Conservation (phyloP, 345 rosid species). For the Cochlearia excelsa region DNA sequence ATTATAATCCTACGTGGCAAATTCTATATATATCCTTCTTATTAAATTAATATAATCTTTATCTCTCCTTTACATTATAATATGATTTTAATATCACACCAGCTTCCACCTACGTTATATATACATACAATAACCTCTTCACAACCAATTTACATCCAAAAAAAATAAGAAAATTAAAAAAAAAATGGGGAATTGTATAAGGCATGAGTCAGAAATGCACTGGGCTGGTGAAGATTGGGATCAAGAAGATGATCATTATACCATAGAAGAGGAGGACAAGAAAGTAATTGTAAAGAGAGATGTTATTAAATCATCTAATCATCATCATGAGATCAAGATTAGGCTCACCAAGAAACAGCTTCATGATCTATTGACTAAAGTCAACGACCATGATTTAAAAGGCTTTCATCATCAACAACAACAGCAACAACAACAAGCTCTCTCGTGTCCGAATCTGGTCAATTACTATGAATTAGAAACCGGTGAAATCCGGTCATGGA, state of each 20-base stretch:
- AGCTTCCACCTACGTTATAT: slow-evolving; percentile 22
- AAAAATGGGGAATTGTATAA: slow-evolving; percentile 39
- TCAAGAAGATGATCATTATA: slow-evolving; percentile 7
- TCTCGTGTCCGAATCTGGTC: slow-evolving; percentile 23
- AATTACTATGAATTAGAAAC: slow-evolving; percentile 14
- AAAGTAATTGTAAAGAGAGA: neutral
- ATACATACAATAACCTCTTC: slow-evolving; percentile 18
- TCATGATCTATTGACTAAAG: slow-evolving; percentile 43
- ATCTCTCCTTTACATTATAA: neutral
- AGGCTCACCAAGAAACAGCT: slow-evolving; percentile 68
- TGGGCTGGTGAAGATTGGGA: slow-evolving; percentile 45
- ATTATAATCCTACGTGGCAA: slow-evolving; percentile 21
- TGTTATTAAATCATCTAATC: slow-evolving; percentile 14
- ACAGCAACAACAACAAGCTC: slow-evolving; percentile 23
- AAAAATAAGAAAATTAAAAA: neutral
- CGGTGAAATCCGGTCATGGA: slow-evolving; percentile 47
- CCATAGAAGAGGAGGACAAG: neutral
- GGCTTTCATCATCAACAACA: slow-evolving; percentile 16
- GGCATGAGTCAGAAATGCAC: slow-evolving; percentile 37
- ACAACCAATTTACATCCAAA: slow-evolving; percentile 6
- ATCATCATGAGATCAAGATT: slow-evolving; percentile 57
- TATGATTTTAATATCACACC: slow-evolving; percentile 30
- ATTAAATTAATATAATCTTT: slow-evolving; percentile 7
- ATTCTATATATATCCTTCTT: slow-evolving; percentile 11
- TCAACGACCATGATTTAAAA: slow-evolving; percentile 45